Evolutionary conservation across 2,329 filamentous ascomycete genomes (phyloP).

Genomic region (Ascochyta rabiei): DNA sequence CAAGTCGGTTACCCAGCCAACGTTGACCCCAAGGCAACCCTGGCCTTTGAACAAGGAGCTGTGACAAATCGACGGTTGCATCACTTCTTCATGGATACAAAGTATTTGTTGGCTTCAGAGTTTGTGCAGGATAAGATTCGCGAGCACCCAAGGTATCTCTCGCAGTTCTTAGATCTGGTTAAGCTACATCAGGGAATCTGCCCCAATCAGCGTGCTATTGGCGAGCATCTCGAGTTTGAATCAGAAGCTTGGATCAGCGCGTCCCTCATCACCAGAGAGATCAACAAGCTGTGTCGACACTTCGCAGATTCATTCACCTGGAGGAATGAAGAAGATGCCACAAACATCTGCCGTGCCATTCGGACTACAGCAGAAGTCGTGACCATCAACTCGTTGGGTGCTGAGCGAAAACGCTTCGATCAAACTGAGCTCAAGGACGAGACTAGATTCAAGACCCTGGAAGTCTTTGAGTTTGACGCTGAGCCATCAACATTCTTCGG

Average conservation of each 20-base stretch:
- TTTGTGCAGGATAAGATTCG: conserved; percentile 87
- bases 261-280: conserved; percentile 90
- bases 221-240: conserved; percentile 97
- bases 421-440: conserved; percentile 88
- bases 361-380: conserved; percentile 78
- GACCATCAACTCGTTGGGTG: conserved; percentile 86
- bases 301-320: conserved; percentile 85
- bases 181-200: conserved; percentile 98
- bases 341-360: conserved; percentile 72
- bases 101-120: conserved; percentile 85
- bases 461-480: conserved; percentile 79
- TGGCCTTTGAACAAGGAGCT: conserved; percentile 92
- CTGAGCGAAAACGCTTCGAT: conserved; percentile 84
- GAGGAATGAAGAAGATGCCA: conserved; percentile 66
- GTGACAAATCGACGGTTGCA: conserved; percentile 96
- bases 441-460: conserved; percentile 77
- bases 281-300: conserved; percentile 88
- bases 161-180: conserved; percentile 94
- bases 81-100: conserved; percentile 95
- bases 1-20: conserved; percentile 95
- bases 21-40: conserved; percentile 80
- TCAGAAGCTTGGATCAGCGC: conserved; percentile 98
- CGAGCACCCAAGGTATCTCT: conserved; percentile 81
- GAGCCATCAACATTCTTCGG: conserved; percentile 36
- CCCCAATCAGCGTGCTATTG: conserved; percentile 87